Percentiles rank a stretch among this genome's conserved stretches.
Evolutionary conservation across 1,284 basidiomycete species (phyloP).

Genomic region (Tylopilus sp.): DNA sequence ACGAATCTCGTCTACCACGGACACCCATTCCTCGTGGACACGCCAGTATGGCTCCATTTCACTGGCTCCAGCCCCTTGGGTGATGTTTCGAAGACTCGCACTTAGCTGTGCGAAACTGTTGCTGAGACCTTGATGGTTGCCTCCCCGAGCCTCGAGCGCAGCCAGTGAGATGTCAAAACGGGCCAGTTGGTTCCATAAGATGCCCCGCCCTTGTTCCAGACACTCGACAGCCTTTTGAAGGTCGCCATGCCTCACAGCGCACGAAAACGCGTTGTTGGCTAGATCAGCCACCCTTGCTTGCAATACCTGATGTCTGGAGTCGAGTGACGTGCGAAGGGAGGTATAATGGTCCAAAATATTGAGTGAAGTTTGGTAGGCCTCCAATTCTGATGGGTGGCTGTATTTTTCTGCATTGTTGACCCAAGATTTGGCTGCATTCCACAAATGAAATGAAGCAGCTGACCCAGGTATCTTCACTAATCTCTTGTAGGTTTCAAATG

Average conservation of each 20-base stretch:
- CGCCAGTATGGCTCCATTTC: neutral
- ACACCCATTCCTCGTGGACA: neutral
- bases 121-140: too few species aligned
- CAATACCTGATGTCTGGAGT: conserved; percentile 4
- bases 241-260: too few species aligned
- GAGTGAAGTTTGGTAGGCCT: conserved; percentile 8
- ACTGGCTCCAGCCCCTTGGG: neutral
- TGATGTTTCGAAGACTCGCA: neutral
- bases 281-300: conserved; percentile 1
- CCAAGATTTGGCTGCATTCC: neutral
- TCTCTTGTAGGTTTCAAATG: neutral
- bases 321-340: conserved; percentile 1
- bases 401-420: neutral
- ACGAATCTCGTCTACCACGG: conserved; percentile 29
- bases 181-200: too few species aligned
- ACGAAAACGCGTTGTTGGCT: neutral
- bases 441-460: neutral
- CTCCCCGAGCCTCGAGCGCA: too few species aligned
- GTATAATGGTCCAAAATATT: neutral
- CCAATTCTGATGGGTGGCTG: neutral
- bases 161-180: too few species aligned
- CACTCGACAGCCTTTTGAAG: too few species aligned
- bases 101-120: neutral
- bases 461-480: neutral
- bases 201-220: too few species aligned